Base-by-base conservation (phyloP, 805 yeast species). In the Jamesozyma hellenica region DNA sequence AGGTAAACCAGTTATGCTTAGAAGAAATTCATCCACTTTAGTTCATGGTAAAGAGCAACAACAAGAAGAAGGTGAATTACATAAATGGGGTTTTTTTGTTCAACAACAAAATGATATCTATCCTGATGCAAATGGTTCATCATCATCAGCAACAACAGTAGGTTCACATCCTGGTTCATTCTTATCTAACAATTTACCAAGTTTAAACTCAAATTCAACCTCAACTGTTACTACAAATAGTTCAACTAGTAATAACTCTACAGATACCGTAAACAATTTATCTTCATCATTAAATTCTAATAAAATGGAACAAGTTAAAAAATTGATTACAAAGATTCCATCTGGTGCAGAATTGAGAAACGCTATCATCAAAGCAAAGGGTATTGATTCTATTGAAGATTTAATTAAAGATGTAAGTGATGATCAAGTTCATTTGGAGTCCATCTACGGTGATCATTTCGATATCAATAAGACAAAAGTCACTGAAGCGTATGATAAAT, bases 1-100 rank as follows among this genome's bases (percentile, higher is more conserved):
- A 0, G 92, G 92, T 38, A 67, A 77, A 47, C 86, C 90, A 2
- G 77, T 82, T 15, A 62, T 80, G 46, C 71, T 79, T 61, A 70
- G 80, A 50, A 74, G 79, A 4, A 63, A 74, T 13, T 77, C 85
- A 0, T 77, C 80, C 1, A 74, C 83, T 0, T 75, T 81, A 1
- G 50, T 63, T 3, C 79, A 82, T 50, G 83, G 87, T 10, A 80
- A 77, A 58, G 44, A 39, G 13, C 84, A 82, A 58, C 95, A 86
- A 55, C 78, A 77, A 43, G 96, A 87, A 56, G 96, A 87, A 65
- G 96, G 95, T 50, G 94, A 83, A 53, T 71, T 86, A 47, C 95
- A 84, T 58, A 77, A 81, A 61, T 77, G 85, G 77, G 94, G 94
- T 16, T 76, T 78, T 53, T 82, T 75, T 51, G 79, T 86, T 47